Percentiles rank a stretch among this genome's conserved stretches.
phyloP scores from a whole-genome alignment of 2,329 filamentous ascomycete genomes.

The Cadophora gregata region DNA sequence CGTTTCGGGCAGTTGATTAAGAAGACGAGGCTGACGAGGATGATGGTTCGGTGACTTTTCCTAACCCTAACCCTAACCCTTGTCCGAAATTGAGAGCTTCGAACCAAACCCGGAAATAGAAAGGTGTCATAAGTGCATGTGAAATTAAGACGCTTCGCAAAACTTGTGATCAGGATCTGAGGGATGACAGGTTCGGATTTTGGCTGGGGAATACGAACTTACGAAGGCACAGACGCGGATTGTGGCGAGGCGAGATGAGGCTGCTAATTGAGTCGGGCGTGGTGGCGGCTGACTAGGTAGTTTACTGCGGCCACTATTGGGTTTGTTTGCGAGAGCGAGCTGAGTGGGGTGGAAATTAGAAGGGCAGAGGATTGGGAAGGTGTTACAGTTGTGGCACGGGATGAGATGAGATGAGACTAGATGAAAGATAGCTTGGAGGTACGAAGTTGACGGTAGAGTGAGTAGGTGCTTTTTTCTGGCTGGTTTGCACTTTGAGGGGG shows the following conservation, averaged over 20 bases:
- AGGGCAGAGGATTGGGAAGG: background rate
- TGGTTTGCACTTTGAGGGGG: background rate
- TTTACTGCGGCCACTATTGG: background rate
- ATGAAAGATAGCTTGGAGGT: no score
- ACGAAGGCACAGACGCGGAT: background rate
- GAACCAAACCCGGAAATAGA: background rate
- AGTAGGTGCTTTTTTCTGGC: no score
- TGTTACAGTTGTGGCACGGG: background rate
- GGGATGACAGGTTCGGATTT: background rate
- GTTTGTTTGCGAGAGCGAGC: background rate
- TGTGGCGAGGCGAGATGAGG: background rate
- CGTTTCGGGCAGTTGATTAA: background rate
- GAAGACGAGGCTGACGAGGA: background rate
- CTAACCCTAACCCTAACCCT: background rate
- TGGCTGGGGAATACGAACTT: background rate
- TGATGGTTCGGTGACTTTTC: background rate
- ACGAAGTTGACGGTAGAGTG: background rate
- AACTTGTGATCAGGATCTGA: no score
- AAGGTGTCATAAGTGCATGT: background rate
- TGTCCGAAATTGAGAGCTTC: no score
- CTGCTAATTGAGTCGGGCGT: background rate
- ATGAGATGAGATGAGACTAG: background rate
- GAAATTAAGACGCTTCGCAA: no score
- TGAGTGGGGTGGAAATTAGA: no score
- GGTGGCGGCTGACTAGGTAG: background rate